These are phyloP conservation scores for Theobroma grandiflorum DNA, from an alignment of 441 rosid genomes.

Conservation along the genomic window DNA sequence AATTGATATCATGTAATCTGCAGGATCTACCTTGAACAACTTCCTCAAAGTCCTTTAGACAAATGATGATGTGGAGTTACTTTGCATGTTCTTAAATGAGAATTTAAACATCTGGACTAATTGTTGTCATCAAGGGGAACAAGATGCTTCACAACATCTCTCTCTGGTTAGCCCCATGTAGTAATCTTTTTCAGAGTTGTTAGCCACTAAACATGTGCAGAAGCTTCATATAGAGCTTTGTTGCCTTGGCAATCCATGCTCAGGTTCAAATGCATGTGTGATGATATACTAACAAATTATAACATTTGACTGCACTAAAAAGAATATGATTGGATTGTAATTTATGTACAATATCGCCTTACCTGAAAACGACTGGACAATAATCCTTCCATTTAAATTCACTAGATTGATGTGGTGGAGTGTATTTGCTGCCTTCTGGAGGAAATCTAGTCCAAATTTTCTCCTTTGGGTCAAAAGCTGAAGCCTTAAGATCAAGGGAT, in stretches of 20 bases:
- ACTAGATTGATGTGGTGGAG: slow-evolving; percentile 75
- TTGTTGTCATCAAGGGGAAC: too few relatives aligned
- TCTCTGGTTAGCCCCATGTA: too few relatives aligned
- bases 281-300: background rate
- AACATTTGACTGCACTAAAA: background rate
- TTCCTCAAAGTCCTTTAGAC: slow-evolving; percentile 66
- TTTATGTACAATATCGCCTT: slow-evolving; percentile 6
- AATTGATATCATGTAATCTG: slow-evolving; percentile 76
- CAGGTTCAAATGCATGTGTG: background rate
- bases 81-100: background rate
- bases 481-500: slow-evolving; percentile 66
- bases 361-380: slow-evolving; percentile 83
- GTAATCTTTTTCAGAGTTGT: too few relatives aligned
- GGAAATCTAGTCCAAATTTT: slow-evolving; percentile 83
- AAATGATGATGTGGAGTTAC: slow-evolving; percentile 6
- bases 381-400: slow-evolving; percentile 87
- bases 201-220: background rate
- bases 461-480: slow-evolving; percentile 78
- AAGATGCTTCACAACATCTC: too few relatives aligned
- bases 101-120: background rate
- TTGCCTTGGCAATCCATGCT: too few relatives aligned
- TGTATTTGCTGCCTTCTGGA: slow-evolving; percentile 70
- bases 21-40: slow-evolving; percentile 74
- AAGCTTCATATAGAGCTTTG: background rate
- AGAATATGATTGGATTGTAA: background rate